Percentiles rank a stretch among this genome's conserved stretches.
These are phyloP conservation scores for Rhododendron ovatum DNA, from an alignment of 148 eudicot genomes.

Conservation along the genomic window DNA sequence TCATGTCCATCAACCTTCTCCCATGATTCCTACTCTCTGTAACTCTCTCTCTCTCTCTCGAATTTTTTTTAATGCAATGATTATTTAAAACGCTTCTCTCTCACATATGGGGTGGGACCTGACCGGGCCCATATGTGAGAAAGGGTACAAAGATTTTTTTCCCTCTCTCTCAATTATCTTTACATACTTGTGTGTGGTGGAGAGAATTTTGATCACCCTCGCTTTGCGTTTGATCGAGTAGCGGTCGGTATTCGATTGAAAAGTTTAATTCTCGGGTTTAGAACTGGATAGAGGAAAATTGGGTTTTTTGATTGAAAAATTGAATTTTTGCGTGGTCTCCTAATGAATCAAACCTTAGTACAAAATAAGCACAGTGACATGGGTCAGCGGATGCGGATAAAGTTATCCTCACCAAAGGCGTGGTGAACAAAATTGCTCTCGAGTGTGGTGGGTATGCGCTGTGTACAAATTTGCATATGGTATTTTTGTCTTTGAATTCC, in stretches of 20 bases:
- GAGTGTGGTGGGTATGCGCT: neutral
- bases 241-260: no score
- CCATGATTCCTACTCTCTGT: slow-evolving; percentile 74
- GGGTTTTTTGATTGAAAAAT: neutral
- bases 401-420: neutral
- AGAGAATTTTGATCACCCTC: neutral
- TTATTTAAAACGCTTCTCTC: no score
- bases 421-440: neutral
- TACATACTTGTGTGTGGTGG: neutral
- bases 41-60: slow-evolving; percentile 15
- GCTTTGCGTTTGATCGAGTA: no score
- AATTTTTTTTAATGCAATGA: neutral
- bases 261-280: neutral
- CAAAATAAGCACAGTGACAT: neutral
- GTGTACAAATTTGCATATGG: neutral
- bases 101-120: no score
- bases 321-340: neutral
- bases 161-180: neutral
- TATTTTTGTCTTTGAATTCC: neutral
- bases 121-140: no score
- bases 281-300: neutral
- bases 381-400: neutral
- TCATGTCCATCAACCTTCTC: slow-evolving; percentile 88
- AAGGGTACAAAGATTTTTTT: no score
- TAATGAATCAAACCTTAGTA: neutral